Evolutionary conservation across 2,329 filamentous ascomycete species (phyloP).

Genomic region (Dendryphion nanum): DNA sequence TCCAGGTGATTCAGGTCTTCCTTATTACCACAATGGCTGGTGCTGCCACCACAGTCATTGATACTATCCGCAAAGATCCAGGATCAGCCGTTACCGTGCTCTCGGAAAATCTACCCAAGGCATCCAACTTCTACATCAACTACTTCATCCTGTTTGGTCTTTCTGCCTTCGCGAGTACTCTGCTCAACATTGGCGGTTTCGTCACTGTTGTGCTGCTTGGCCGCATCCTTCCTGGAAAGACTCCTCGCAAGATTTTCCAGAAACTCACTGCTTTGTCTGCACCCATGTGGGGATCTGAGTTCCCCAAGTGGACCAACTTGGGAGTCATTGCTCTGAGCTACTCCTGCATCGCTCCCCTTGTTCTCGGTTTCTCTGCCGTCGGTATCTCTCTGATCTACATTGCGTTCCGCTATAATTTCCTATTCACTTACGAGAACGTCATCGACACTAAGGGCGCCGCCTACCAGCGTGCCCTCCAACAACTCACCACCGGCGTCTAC

Average conservation of each 20-base stretch:
- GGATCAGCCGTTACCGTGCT: constrained; percentile 61
- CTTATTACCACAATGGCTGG: constrained; percentile 80
- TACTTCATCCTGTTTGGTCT: constrained; percentile 89
- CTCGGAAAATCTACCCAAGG: constrained; percentile 72
- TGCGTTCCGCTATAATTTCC: constrained; percentile 50
- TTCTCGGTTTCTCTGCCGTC: constrained; percentile 46
- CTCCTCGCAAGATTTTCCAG: constrained; percentile 47
- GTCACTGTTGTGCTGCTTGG: constrained; percentile 84
- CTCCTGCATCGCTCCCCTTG: constrained; percentile 49
- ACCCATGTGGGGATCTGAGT: constrained; percentile 47
- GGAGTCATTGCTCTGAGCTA: constrained; percentile 47
- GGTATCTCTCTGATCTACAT: constrained; percentile 47
- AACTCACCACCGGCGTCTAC: constrained; percentile 49
- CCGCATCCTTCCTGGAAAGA: constrained; percentile 52
- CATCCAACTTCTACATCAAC: constrained; percentile 92
- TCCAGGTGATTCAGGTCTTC: constrained; percentile 94
- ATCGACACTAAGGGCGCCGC: constrained; percentile 49
- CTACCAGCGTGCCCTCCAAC: constrained; percentile 48
- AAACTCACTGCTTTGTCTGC: constrained; percentile 44
- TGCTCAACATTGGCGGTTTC: constrained; percentile 77
- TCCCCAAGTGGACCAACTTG: constrained; percentile 49
- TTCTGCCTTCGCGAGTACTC: constrained; percentile 27
- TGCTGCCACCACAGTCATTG: constrained; percentile 62
- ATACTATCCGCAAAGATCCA: constrained; percentile 62
- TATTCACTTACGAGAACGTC: constrained; percentile 48